Evolutionary conservation across 768 basidiomycete genomes (phyloP).

Genomic region (Dentipellis fragilis): DNA sequence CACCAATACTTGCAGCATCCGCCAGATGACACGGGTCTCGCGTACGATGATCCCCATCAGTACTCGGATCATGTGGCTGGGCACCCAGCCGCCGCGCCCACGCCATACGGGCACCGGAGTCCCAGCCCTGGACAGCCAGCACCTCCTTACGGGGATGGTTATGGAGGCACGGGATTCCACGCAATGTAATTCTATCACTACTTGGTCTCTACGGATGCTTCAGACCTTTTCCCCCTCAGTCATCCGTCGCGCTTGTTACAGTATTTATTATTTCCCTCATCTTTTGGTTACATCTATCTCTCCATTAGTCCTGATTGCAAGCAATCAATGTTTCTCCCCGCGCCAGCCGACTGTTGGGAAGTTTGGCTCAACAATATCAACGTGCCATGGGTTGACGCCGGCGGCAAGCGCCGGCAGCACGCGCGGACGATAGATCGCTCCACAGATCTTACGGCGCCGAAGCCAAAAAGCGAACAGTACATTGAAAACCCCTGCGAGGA

Average conservation of each 20-base stretch:
- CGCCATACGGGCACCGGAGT: background rate
- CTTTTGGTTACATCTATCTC: background rate
- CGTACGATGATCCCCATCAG: conserved; percentile 1
- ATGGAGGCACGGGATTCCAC: background rate
- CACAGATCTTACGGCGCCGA: no score
- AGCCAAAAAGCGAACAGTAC: no score
- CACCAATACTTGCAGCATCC: background rate
- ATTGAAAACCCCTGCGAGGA: no score
- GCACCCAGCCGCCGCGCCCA: background rate
- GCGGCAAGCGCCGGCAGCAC: no score
- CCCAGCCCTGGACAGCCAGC: background rate
- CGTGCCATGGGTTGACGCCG: no score
- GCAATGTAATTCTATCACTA: background rate
- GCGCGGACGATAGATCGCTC: no score
- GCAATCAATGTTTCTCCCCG: no score
- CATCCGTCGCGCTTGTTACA: background rate
- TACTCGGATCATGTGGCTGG: background rate
- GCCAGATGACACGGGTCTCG: background rate
- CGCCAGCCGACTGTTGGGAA: no score
- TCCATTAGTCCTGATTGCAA: background rate
- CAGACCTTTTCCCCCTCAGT: no score
- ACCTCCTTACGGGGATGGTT: background rate
- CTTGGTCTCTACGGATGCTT: background rate
- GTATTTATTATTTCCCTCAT: background rate
- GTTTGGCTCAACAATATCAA: no score